Conservation (phyloP, 1,139 yeast species). For the Debaryomycetaceae sp. region DNA sequence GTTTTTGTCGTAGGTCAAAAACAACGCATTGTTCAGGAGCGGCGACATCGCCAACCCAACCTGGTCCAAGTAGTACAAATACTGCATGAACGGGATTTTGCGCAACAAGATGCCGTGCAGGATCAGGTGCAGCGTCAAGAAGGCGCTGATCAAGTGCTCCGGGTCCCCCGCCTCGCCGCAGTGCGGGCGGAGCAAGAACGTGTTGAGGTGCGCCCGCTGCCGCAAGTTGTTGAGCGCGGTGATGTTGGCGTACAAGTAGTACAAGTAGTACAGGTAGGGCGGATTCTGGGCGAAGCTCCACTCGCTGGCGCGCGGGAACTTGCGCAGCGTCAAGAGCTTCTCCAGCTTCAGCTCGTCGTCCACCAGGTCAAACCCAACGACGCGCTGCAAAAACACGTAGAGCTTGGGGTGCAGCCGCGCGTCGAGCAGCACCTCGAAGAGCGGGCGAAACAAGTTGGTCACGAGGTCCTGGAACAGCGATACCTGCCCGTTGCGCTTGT, state of each 20-base stretch:
- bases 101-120: constrained; percentile 93
- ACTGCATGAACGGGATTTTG: constrained; percentile 92
- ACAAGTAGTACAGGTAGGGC: constrained; percentile 94
- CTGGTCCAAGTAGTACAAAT: constrained; percentile 87
- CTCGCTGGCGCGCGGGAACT: constrained; percentile 74
- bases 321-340: constrained; percentile 64
- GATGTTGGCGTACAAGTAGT: constrained; percentile 82
- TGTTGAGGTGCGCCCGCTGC: constrained; percentile 66
- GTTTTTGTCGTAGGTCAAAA: constrained; percentile 89
- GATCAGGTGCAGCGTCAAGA: constrained; percentile 83
- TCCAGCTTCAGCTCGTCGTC: constrained; percentile 96
- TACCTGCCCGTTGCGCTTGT: constrained; percentile 73
- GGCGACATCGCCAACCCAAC: constrained; percentile 99
- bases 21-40: constrained; percentile 89
- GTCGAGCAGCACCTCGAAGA: constrained; percentile 82
- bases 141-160: constrained; percentile 89
- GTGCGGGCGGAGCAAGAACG: constrained; percentile 92
- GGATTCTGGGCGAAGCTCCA: constrained; percentile 85
- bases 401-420: constrained; percentile 87
- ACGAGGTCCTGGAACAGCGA: constrained; percentile 70
- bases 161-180: constrained; percentile 99
- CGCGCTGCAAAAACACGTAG: constrained; percentile 83
- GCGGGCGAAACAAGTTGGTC: constrained; percentile 78
- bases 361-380: constrained; percentile 95
- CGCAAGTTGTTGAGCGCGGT: constrained; percentile 85